Evolutionary conservation across 305 asterid genomes (phyloP).

Genomic region (Rubia balearica): DNA sequence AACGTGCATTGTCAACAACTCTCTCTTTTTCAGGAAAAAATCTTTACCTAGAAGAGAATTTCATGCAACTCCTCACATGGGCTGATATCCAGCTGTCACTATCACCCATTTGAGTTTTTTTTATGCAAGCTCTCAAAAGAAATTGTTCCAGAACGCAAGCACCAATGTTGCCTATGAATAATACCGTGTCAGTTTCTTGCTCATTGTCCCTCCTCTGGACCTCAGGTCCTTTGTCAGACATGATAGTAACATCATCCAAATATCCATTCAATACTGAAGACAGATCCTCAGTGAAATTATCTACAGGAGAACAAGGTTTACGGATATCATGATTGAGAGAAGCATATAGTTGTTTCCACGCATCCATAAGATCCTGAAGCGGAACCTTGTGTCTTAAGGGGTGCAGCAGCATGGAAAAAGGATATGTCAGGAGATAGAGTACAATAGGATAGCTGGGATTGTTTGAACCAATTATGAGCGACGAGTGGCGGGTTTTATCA

Average conservation of each 20-base stretch:
- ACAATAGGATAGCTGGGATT: constrained; percentile 29
- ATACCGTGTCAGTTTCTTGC: constrained; percentile 23
- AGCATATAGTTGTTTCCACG: constrained; percentile 46
- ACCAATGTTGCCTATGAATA: constrained; percentile 41
- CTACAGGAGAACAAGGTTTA: constrained; percentile 25
- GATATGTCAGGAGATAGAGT: constrained; percentile 48
- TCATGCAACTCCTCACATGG: constrained; percentile 32
- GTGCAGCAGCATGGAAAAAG: constrained; percentile 41
- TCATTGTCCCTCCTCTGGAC: constrained; percentile 25
- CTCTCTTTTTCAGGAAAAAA: not conserved
- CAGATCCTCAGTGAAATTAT: constrained; percentile 43
- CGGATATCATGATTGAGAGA: constrained; percentile 33
- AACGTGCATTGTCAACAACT: not conserved
- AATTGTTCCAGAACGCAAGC: constrained; percentile 40
- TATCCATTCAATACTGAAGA: constrained; percentile 33
- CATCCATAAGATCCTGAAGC: constrained; percentile 34
- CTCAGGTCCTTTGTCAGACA: constrained; percentile 23
- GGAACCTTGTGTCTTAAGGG: constrained; percentile 28
- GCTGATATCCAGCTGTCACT: constrained; percentile 26
- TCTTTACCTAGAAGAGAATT: constrained; percentile 49
- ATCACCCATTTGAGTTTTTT: constrained; percentile 25
- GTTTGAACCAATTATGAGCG: constrained; percentile 29
- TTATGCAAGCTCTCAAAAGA: constrained; percentile 25
- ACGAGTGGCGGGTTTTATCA: constrained; percentile 22
- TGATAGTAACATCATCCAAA: constrained; percentile 28